These are phyloP conservation scores for Toxicodendron radicans DNA, from an alignment of 345 rosid species.

Conservation along the genomic window DNA sequence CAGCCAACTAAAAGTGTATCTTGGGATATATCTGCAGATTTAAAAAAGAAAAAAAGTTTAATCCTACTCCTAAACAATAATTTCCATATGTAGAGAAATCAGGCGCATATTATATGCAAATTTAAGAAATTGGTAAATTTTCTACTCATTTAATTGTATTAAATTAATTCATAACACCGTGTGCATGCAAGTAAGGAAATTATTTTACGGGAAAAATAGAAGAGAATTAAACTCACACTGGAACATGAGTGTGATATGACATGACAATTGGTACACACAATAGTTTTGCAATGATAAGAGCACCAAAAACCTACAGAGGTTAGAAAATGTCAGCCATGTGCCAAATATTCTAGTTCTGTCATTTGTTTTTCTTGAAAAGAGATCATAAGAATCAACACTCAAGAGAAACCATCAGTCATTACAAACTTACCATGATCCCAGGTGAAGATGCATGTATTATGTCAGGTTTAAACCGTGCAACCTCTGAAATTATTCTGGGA, in stretches of 20 bases:
- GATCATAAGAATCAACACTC: slow-evolving; percentile 16
- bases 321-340: slow-evolving; percentile 22
- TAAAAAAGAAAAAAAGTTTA: slow-evolving; percentile 23
- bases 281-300: slow-evolving; percentile 81
- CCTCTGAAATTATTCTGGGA: slow-evolving; percentile 95
- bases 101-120: not conserved
- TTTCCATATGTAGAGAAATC: slow-evolving; percentile 6
- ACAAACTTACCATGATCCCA: slow-evolving; percentile 75
- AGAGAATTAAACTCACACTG: slow-evolving; percentile 70
- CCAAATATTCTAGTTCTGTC: slow-evolving; percentile 4
- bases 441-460: slow-evolving; percentile 99
- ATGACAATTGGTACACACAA: slow-evolving; percentile 91
- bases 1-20: slow-evolving; percentile 98
- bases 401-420: slow-evolving; percentile 2
- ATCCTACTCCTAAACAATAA: not conserved
- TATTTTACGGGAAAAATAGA: slow-evolving; percentile 1
- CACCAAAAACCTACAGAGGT: slow-evolving; percentile 82
- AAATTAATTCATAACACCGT: not conserved
- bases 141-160: slow-evolving; percentile 6
- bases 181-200: slow-evolving; percentile 4
- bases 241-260: slow-evolving; percentile 99
- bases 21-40: slow-evolving; percentile 80
- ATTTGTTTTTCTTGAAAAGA: not conserved
- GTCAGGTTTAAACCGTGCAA: slow-evolving; percentile 95
- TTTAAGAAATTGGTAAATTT: not conserved